Percentiles rank a stretch among this genome's conserved stretches.
phyloP scores from a whole-genome alignment of 768 basidiomycete species.

The Daedalea quercina region DNA sequence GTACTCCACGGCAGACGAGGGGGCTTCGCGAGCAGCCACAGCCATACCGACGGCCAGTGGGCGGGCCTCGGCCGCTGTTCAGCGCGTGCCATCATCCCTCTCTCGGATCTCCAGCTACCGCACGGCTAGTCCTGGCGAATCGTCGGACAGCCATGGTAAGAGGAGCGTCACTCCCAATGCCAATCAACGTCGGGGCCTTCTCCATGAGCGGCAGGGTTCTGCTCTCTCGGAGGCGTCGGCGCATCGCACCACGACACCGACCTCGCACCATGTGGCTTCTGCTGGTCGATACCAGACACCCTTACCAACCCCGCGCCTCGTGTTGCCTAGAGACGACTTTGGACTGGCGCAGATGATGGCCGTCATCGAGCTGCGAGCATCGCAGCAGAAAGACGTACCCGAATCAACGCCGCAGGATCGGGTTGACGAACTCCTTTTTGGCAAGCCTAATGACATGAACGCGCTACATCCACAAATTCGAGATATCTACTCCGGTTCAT shows the following conservation, averaged over 20 bases:
- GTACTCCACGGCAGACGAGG: constrained; percentile 37
- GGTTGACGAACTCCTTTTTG: constrained; percentile 73
- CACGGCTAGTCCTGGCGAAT: constrained; percentile 21
- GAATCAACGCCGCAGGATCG: constrained; percentile 42
- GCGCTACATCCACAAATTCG: constrained; percentile 63
- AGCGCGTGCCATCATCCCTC: constrained; percentile 22
- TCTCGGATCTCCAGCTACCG: constrained; percentile 24
- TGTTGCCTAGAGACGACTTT: constrained; percentile 76
- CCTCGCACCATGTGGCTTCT: constrained; percentile 9
- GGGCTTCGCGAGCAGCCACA: constrained; percentile 30
- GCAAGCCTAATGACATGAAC: constrained; percentile 51
- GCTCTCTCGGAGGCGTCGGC: constrained; percentile 60
- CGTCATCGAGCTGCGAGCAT: constrained; percentile 66
- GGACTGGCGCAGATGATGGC: constrained; percentile 84
- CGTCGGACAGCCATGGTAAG: constrained; percentile 10
- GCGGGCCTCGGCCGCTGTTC: constrained; percentile 9
- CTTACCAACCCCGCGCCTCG: constrained; percentile 29
- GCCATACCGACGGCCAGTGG: constrained; percentile 14
- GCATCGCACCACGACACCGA: constrained; percentile 26
- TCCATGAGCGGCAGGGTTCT: constrained; percentile 53
- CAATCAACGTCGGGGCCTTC: constrained; percentile 2
- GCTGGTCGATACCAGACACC: constrained; percentile 1
- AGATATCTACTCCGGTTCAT: constrained; percentile 63
- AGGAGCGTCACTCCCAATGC: constrained; percentile 36
- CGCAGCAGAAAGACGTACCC: constrained; percentile 23